Conservation (phyloP, 805 yeast species). For the Debaryomyces castellii region DNA sequence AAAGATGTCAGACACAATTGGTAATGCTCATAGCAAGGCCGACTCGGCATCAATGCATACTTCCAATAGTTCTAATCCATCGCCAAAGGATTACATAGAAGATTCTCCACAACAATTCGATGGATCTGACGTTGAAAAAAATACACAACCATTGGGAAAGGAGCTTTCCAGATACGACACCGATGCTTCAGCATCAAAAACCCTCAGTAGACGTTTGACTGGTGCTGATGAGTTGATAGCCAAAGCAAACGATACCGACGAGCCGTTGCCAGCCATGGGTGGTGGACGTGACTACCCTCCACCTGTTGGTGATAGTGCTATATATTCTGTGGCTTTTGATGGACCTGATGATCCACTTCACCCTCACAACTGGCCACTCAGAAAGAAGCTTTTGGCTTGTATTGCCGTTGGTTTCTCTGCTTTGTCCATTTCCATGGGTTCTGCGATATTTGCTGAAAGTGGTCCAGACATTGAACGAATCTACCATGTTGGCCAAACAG, state of each 20-base stretch:
- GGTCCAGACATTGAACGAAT: constrained; percentile 45
- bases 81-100: not conserved
- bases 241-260: constrained; percentile 22
- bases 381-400: constrained; percentile 22
- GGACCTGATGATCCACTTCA: constrained; percentile 78
- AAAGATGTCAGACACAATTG: no score
- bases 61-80: no score
- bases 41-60: no score
- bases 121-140: constrained; percentile 3
- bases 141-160: constrained; percentile 11
- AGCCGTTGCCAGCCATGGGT: constrained; percentile 57
- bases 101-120: not conserved
- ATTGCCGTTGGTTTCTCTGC: constrained; percentile 33
- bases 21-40: no score
- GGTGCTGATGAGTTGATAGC: constrained; percentile 26
- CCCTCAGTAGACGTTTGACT: constrained; percentile 22
- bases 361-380: constrained; percentile 73
- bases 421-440: constrained; percentile 63
- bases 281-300: constrained; percentile 65
- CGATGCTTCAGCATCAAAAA: constrained; percentile 18
- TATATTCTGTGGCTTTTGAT: constrained; percentile 68
- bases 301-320: constrained; percentile 54
- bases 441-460: constrained; percentile 77
- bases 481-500: constrained; percentile 61
- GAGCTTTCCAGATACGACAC: constrained; percentile 23